Conservation (phyloP, 306 rosid species). For the Dryas alaskensis region DNA sequence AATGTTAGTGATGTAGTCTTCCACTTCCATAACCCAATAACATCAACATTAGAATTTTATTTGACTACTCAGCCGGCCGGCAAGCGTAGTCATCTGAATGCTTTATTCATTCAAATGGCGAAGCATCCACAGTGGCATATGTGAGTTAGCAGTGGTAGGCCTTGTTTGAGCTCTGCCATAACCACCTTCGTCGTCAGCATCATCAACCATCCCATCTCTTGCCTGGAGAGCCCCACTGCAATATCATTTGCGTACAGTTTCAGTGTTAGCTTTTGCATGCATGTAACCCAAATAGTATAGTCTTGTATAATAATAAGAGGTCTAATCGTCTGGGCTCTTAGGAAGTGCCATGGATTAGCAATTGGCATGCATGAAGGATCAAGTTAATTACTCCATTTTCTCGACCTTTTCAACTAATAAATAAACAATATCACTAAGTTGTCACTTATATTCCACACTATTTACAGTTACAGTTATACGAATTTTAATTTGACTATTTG, state of each 20-base stretch:
- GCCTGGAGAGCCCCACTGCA: constrained; percentile 52
- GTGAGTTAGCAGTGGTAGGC: constrained; percentile 14
- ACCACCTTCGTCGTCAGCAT: constrained; percentile 20
- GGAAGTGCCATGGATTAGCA: no score
- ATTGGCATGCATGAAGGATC: no score
- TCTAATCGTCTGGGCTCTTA: no score
- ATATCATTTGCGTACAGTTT: neutral
- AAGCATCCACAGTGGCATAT: constrained; percentile 79
- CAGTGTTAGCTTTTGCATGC: neutral
- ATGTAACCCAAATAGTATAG: neutral
- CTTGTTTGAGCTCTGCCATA: constrained; percentile 25
- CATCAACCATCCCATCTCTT: constrained; percentile 30
- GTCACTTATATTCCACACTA: no score
- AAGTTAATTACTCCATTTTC: no score
- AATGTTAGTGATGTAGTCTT: neutral
- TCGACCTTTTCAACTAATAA: no score
- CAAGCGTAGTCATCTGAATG: neutral
- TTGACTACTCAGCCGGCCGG: neutral
- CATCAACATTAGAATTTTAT: neutral
- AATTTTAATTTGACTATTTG: no score
- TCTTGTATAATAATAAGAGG: no score
- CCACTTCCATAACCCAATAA: neutral
- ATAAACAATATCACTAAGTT: no score
- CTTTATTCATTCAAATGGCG: constrained; percentile 34
- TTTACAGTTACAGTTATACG: no score